Base-by-base conservation (phyloP, 495 filamentous ascomycete genomes). In the Bathelium albidoporum region DNA sequence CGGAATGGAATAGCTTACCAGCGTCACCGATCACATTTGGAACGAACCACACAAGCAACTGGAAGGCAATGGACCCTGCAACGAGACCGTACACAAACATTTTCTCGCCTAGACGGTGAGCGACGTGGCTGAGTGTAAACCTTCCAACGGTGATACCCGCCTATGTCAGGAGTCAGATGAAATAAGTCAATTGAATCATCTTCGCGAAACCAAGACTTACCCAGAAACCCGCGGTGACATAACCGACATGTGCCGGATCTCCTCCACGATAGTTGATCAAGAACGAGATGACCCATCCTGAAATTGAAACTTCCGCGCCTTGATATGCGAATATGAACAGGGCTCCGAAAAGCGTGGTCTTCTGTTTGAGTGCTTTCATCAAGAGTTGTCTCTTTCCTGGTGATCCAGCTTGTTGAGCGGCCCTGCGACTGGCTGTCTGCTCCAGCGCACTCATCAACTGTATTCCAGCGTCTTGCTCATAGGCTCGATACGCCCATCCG, bases 191-290 rank as follows among this genome's bases (percentile, higher is more conserved):
- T 16, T 63, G 20, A 16, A 10, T 10, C 11, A 9, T 29, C 2
- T 55, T 29, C 5, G 7, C 11, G 26, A 7, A 29, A 29, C 29
- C 49, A 29, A 55, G 49, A 43, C 62, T 59, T 61, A 73, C 88
- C 90, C 90, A 92, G 74, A 92, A 95, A 3, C 89, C 90, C 0
- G 88, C 78, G 24, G 88, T 91, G 2, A 93, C 89, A 70, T 91
- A 92, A 18, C 90, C 89, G 10, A 91, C 87, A 2, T 77, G 75
- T 9, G 79, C 74, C 2, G 87, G 87, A 63, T 85, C 75, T 12
- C 87, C 88, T 68, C 82, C 73, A 22, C 89, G 87, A 62, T 83
- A 81, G 36, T 76, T 81, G 71, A 91, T 88, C 36, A 92, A 74
- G 76, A 90, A 91, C 2, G 86, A 87, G 53, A 91, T 88, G 18